A percentile compares a stretch with the other conserved stretches of the same genome.
Evolutionary conservation across 2,329 filamentous ascomycete species (phyloP).

Genomic region (Celoporthe dispersa): DNA sequence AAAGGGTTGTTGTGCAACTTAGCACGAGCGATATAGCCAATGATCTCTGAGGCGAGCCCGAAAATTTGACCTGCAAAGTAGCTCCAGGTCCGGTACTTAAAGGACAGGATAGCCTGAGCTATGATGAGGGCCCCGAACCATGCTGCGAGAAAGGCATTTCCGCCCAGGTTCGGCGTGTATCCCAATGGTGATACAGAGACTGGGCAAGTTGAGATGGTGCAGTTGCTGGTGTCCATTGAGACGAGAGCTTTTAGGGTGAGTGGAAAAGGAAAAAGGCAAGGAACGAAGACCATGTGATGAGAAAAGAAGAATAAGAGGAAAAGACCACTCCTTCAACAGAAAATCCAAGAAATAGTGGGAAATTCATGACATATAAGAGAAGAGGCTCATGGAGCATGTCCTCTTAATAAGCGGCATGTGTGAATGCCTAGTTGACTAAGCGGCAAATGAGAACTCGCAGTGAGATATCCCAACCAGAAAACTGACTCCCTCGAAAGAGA

Average conservation of each 20-base stretch:
- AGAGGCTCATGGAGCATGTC: background rate
- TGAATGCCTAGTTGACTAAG: background rate
- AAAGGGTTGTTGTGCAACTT: background rate
- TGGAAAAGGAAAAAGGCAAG: background rate
- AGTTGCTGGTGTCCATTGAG: background rate
- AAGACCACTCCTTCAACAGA: background rate
- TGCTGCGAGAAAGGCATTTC: background rate
- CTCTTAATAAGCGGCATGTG: background rate
- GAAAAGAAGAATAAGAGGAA: background rate
- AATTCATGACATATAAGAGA: background rate
- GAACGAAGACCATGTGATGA: background rate
- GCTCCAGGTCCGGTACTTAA: background rate
- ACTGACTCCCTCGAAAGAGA: background rate
- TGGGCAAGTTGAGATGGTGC: background rate
- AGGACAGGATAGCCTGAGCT: background rate
- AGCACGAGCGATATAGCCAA: background rate
- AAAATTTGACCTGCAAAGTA: background rate
- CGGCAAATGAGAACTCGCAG: background rate
- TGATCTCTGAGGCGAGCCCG: background rate
- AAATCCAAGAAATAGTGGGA: background rate
- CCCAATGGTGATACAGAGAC: background rate
- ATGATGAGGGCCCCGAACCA: background rate
- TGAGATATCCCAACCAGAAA: background rate
- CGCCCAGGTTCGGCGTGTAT: background rate
- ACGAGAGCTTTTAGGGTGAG: background rate